Percentiles rank a stretch among this genome's conserved stretches.
phyloP scores from a whole-genome alignment of 75 land plant species.

The Pinus taeda region DNA sequence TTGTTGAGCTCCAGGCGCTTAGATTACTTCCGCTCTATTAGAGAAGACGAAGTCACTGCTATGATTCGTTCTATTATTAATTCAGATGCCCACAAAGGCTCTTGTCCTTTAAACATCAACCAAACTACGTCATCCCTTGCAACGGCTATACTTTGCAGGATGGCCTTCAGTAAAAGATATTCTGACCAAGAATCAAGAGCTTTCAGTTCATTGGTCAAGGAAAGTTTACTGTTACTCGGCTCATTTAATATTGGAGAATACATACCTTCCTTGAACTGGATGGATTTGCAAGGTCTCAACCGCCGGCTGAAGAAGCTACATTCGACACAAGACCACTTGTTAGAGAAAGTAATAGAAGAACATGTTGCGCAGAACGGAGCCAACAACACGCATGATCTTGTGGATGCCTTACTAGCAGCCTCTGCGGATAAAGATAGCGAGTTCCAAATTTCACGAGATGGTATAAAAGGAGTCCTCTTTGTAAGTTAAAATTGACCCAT shows the following conservation, averaged over 20 bases:
- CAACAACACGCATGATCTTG: background rate
- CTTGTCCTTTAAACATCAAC: background rate
- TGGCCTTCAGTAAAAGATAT: background rate
- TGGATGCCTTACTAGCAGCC: slow-evolving; percentile 12
- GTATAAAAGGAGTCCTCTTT: background rate
- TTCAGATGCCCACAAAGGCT: background rate
- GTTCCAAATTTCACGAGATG: slow-evolving; percentile 2
- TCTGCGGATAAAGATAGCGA: background rate
- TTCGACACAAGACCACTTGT: background rate
- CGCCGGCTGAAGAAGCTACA: background rate
- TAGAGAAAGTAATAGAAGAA: slow-evolving; percentile 1
- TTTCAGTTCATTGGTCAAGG: background rate
- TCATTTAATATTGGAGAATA: slow-evolving; percentile 4
- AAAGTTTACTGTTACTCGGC: background rate
- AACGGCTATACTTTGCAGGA: background rate
- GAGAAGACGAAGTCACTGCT: slow-evolving; percentile 16
- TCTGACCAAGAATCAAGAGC: background rate
- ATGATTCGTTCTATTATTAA: background rate
- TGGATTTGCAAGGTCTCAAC: background rate
- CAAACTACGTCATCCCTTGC: background rate
- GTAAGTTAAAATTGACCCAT: too few species aligned
- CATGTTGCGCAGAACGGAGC: background rate
- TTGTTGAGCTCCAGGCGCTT: slow-evolving; percentile 16
- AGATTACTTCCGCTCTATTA: slow-evolving; percentile 3
- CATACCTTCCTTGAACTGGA: background rate